A percentile compares a stretch with the other conserved stretches of the same genome.
Conservation (phyloP, 2,329 filamentous ascomycete species). For the Claviceps cyperi region DNA sequence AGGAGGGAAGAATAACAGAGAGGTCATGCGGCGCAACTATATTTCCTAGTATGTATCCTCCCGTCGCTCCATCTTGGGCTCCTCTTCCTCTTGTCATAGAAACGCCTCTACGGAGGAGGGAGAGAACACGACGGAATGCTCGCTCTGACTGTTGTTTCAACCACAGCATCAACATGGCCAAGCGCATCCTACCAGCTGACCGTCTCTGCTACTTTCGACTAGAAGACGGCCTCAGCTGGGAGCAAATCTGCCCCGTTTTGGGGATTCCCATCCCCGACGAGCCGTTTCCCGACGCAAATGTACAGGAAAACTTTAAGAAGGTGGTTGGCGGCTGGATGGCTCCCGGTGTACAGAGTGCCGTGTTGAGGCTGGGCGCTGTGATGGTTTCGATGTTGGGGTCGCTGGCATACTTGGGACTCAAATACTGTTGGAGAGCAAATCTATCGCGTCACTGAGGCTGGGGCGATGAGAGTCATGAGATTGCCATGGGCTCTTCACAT, state of each 20-base stretch:
- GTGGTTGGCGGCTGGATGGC: background rate
- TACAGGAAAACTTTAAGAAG: background rate
- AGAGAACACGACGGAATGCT: too few species aligned
- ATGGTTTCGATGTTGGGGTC: background rate
- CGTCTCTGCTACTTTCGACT: conserved; percentile 16
- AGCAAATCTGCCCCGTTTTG: conserved; percentile 21
- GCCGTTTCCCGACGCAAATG: background rate
- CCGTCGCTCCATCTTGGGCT: background rate
- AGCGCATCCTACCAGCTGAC: conserved; percentile 13
- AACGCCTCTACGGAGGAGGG: too few species aligned
- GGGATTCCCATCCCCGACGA: conserved; percentile 15
- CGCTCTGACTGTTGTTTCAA: background rate
- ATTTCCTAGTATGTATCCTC: background rate
- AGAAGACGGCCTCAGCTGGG: conserved; percentile 22
- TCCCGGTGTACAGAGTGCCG: background rate
- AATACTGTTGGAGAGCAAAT: conserved; percentile 1
- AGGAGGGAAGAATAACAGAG: background rate
- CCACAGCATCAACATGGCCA: conserved; percentile 13
- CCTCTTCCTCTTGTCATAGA: too few species aligned
- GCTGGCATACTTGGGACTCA: background rate
- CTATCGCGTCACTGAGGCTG: too few species aligned
- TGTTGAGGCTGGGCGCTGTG: background rate
- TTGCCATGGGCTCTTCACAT: too few species aligned
- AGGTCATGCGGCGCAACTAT: conserved; percentile 1
- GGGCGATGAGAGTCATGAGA: too few species aligned